A percentile compares a stretch with the other conserved stretches of the same genome.
These are phyloP conservation scores for Clonostachys rosea DNA, from an alignment of 2,329 filamentous ascomycete genomes.

Conservation along the genomic window DNA sequence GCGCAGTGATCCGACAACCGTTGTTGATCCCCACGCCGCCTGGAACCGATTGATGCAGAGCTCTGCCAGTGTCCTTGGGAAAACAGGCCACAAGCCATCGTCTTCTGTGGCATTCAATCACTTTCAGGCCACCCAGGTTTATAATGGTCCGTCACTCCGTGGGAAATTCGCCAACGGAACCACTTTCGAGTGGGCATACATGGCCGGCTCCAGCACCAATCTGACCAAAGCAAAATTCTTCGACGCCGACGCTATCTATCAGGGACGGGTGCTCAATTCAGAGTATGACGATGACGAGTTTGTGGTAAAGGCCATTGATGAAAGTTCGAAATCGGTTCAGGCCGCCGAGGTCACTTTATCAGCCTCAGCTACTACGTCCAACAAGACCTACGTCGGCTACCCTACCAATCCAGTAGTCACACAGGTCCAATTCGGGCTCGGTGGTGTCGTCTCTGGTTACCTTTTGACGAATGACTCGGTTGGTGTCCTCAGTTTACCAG, in stretches of 20 bases:
- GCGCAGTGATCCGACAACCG: no score
- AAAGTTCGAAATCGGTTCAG: no score
- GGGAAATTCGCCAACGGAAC: neutral
- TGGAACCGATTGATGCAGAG: neutral
- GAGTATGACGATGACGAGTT: neutral
- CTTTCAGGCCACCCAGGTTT: neutral
- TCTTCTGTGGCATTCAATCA: no score
- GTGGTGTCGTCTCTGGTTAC: neutral
- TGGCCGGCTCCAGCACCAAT: neutral
- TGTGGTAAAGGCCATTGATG: no score
- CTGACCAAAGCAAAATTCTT: neutral
- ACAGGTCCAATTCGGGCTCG: neutral
- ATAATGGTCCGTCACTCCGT: neutral
- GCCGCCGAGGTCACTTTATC: neutral
- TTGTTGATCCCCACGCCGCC: neutral
- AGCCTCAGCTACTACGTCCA: neutral
- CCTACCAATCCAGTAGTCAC: neutral
- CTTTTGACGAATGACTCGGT: neutral
- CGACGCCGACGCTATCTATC: neutral
- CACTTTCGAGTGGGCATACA: neutral
- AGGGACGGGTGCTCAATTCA: neutral
- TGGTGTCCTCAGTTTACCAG: neutral
- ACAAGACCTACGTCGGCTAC: neutral
- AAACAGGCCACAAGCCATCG: no score
- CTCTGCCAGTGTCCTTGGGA: neutral